phyloP scores from a whole-genome alignment of 192 early-diverging fungal species.

The Podila clonocystis region DNA sequence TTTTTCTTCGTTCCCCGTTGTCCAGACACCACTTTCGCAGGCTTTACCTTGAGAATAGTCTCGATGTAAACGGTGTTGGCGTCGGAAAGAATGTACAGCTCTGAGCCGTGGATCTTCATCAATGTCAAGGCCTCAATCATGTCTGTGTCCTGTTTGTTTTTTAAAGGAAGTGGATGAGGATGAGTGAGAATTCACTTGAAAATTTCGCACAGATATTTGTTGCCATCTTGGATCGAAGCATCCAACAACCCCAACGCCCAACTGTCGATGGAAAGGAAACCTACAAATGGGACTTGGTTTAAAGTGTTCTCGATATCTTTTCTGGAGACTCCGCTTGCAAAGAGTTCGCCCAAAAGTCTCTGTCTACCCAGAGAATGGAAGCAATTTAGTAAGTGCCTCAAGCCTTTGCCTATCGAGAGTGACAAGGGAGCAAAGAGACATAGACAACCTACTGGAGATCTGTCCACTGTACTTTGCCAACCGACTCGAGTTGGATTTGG shows the following conservation, averaged over 20 bases:
- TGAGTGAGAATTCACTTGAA: not conserved
- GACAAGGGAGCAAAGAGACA: slow-evolving; percentile 1
- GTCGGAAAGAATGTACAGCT: slow-evolving; percentile 69
- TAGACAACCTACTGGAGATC: slow-evolving; percentile 63
- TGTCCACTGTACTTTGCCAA: slow-evolving; percentile 63
- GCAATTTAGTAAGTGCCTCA: not conserved
- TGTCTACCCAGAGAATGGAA: not conserved
- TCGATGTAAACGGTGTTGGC: slow-evolving; percentile 71
- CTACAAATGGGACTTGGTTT: not conserved
- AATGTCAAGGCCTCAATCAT: slow-evolving; percentile 57
- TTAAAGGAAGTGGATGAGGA: not conserved
- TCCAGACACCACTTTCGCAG: not conserved
- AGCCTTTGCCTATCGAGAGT: not conserved
- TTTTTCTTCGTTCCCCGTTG: not conserved
- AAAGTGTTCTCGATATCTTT: not conserved
- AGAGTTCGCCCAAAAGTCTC: not conserved
- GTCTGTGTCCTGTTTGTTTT: slow-evolving; percentile 42
- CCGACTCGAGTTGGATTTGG: slow-evolving; percentile 32
- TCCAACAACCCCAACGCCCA: not conserved
- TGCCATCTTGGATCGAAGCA: not conserved
- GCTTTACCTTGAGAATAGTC: slow-evolving; percentile 63
- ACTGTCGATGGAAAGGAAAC: not conserved
- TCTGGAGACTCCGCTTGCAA: not conserved
- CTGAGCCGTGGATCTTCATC: slow-evolving; percentile 56
- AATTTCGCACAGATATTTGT: not conserved